Evolutionary conservation across 192 early-diverging fungal species (phyloP), one percentile per base, ranked within the genome.

Genomic region (Entomortierella beljakovae): DNA sequence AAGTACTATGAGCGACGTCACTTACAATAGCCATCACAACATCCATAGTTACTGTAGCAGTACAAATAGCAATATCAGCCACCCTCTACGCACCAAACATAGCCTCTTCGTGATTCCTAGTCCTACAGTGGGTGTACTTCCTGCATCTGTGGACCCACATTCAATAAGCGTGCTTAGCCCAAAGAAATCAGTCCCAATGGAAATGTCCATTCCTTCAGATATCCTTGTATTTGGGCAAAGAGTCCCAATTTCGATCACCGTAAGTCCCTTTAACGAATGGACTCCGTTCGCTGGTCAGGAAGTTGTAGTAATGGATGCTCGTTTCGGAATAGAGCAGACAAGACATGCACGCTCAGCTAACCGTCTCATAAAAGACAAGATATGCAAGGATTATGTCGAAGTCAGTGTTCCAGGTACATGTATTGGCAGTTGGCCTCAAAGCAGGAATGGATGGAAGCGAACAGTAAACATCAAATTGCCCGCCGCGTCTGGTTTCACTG

Each of bases 341-440:
- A 31, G 61, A 16, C 49, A 35, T 35, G 48, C 48, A 1, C 26
- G 48, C 4, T 63, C 61, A 5, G 18, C 33, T 15, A 63, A 63
- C 28, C 18, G 10, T 4, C 50, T 52, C 10, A 35, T 63, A 2
- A 22, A 51, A 10, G 33, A 50, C 25, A 63, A 50, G 16, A 11
- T 32, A 1, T 16, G 50, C 48, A 50, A 35, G 61, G 32, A 50
- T 13, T 35, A 11, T 10, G 3, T 28, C 2, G 61, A 63, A 20
- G 34, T 63, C 13, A 3, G 9, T 48, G 61, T 63, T 11, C 61
- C 61, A 16, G 26, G 48, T 4, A 63, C 61, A 20, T 33, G 28
- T 8, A 23, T 33, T 20, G 61, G 61, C 18, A 63, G 61, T 51
- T 63, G 61, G 61, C 61, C 61, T 5, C 48, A 63, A 23, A 63